phyloP scores from a whole-genome alignment of 1,284 basidiomycete species.

The Puccinia coronata region DNA sequence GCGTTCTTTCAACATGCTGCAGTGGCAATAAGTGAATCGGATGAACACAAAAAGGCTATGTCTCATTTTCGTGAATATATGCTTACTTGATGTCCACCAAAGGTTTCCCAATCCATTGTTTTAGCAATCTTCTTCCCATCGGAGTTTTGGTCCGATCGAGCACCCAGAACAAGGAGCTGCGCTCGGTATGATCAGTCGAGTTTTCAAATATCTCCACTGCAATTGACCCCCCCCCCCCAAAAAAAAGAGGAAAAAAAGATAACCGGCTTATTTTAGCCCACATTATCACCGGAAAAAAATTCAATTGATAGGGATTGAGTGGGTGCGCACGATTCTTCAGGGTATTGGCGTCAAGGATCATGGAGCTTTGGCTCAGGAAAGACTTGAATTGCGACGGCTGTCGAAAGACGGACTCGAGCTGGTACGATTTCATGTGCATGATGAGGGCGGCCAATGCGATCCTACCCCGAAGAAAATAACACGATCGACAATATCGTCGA shows the following conservation, averaged over 20 bases:
- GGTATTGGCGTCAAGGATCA: slow-evolving; percentile 37
- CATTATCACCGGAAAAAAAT: neutral
- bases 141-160: slow-evolving; percentile 56
- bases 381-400: slow-evolving; percentile 27
- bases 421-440: slow-evolving; percentile 39
- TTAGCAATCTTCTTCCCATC: slow-evolving; percentile 56
- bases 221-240: too few species aligned
- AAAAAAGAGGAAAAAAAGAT: neutral
- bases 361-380: slow-evolving; percentile 24
- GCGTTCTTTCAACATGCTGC: slow-evolving; percentile 31
- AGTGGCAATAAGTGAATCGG: neutral
- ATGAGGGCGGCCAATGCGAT: slow-evolving; percentile 37
- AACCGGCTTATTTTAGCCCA: too few species aligned
- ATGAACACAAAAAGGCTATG: neutral
- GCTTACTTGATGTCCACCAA: slow-evolving; percentile 53
- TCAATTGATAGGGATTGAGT: neutral
- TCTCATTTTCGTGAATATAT: neutral
- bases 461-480: too few species aligned
- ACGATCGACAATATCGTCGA: too few species aligned
- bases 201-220: slow-evolving; percentile 47
- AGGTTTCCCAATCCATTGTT: slow-evolving; percentile 57
- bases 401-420: slow-evolving; percentile 38
- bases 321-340: slow-evolving; percentile 23
- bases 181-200: slow-evolving; percentile 52
- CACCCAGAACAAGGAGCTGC: slow-evolving; percentile 57